Conservation (phyloP, 352 stramenopile species). For the Pythium phragmiticola region DNA sequence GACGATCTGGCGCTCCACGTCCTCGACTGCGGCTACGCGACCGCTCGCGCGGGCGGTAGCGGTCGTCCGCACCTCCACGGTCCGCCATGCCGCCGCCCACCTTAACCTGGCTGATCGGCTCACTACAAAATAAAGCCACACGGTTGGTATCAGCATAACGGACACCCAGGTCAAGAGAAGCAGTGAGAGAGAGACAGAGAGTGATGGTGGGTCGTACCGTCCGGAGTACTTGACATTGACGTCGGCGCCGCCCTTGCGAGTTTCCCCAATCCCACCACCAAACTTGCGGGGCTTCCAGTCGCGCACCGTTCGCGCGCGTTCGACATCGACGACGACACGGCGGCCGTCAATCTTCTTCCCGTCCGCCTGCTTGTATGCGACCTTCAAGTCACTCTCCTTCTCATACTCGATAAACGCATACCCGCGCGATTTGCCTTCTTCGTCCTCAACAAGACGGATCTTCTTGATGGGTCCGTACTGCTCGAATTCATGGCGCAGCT, state of each 20-base stretch:
- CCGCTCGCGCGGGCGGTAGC: conserved; percentile 36
- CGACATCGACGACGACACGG: conserved; percentile 97
- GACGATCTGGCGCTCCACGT: conserved; percentile 20
- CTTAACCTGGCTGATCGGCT: conserved; percentile 30
- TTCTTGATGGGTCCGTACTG: conserved; percentile 90
- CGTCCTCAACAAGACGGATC: conserved; percentile 88
- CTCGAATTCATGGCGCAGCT: conserved; percentile 96
- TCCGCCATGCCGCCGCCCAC: conserved; percentile 17
- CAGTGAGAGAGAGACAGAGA: neutral
- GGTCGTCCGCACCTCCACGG: conserved; percentile 30
- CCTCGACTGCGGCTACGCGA: conserved; percentile 26
- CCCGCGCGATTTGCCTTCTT: conserved; percentile 90
- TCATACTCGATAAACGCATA: conserved; percentile 99
- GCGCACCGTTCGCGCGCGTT: conserved; percentile 95
- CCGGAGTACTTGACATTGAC: conserved; percentile 89
- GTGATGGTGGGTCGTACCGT: conserved; percentile 31
- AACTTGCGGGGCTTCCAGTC: conserved; percentile 96
- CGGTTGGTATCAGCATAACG: neutral
- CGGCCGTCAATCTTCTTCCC: conserved; percentile 96
- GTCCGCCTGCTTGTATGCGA: conserved; percentile 93
- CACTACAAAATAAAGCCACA: conserved; percentile 11
- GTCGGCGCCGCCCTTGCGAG: conserved; percentile 66
- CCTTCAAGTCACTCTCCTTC: conserved; percentile 95
- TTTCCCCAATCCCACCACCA: conserved; percentile 92
- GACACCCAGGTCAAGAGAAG: neutral